Evolutionary conservation across 129 eudicot species (phyloP), one percentile per base, ranked within the genome.

Genomic region (Flaveria sonorensis): DNA sequence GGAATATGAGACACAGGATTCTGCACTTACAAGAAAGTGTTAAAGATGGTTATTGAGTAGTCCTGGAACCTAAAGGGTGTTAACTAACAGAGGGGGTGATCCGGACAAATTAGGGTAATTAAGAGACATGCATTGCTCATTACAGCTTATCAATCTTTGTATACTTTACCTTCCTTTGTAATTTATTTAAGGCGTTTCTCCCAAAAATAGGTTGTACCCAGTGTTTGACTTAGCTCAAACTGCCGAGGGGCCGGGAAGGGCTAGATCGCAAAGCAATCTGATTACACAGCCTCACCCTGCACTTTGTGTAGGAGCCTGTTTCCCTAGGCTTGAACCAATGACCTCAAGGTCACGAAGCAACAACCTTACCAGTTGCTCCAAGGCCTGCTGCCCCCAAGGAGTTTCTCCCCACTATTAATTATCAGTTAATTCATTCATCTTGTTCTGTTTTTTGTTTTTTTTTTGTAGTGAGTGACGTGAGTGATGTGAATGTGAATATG

Each of bases 1-100:
- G 94, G 72, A 68, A 92, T 81, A 79, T 88, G 85, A 48, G 89
- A 85, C 60, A 88, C 61, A 7, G 98, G 96, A 72, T 83, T 76
- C 94, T 92, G 89, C 60, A 72, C 15, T 23, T 59, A 4, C 20
- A 39, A 36, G 36, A 24, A 63, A 60, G 62, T 7, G 62, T 56
- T 56, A 56, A 56, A 20, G 62, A 24, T 56, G 62, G 62, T 56
- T 56, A 19, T 20, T 19, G 12, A 20, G 28, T 56, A 19, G 26
- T 56, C 62, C 62, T 18, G 28, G 26, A 19, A 20, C 62, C 62
- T 19, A 56, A 19, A 56, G 62, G 21, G 13, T 18, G 14, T 7
- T 7, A 56, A 19, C 28, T 20, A 11, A 18, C 28, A 71, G 47
- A 50, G 26, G 48, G 50, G 16, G 51, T 56, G 56, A 16, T 6